Evolutionary conservation across 441 rosid species (phyloP), one percentile per base, ranked within the genome.

Genomic region (Syzygium malaccense): DNA sequence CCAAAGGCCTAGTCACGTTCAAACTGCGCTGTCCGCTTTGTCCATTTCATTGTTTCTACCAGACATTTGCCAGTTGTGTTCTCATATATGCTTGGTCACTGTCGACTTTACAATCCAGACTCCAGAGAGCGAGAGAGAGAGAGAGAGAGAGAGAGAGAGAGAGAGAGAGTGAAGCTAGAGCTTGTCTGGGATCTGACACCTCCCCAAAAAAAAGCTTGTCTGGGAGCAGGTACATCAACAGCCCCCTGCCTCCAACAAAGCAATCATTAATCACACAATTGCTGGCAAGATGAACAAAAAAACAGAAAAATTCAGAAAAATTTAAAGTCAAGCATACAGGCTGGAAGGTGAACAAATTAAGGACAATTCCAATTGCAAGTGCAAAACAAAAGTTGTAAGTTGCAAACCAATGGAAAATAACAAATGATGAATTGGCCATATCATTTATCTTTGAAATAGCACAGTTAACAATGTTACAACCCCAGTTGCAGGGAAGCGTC

Each of bases 401-500:
- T 2, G 13, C 92, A 89, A 75, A 86, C 56, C 55, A 86, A 85
- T 62, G 62, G 88, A 87, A 64, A 90, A 64, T 75, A 85, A 86
- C 5, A 17, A 55, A 86, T 33, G 83, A 75, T 37, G 51, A 75
- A 75, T 75, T 41, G 83, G 83, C 83, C 26, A 75, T 7, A 23
- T 41, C n/a, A 41, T 75, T 41, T 75, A 10, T 41, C 83, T 37
- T 20, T 41, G 83, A 75, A 37, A 14, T 71, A 86, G 41, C 83
- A n/a, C 88, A 53, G 55, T 86, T 56, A 86, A 26, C 51, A 71
- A 84, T 87, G 86, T 41, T 66, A 71, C 60, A 62, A 56, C 48
- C 18, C 66, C 78, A 48, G 30, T 80, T 87, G 68, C 79, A n/a
- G n/a, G 15, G 45, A 25, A 20, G 45, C 53, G 8, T 48, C 55